Evolutionary conservation across 164 flowering plant genomes (phyloP).

Genomic region (Vitis amurensis): DNA sequence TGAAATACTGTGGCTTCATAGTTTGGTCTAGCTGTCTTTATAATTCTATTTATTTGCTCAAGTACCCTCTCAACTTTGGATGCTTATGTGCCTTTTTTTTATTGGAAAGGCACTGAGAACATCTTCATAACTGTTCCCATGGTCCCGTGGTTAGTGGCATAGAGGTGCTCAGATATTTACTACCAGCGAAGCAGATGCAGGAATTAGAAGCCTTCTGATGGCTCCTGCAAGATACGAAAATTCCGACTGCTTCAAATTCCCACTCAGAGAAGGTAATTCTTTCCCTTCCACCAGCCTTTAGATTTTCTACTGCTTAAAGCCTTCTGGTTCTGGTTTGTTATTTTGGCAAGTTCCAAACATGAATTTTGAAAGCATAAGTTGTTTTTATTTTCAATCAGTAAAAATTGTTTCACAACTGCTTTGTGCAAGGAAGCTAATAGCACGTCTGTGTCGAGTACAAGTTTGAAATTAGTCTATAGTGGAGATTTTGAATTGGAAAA

Average conservation of each 20-base stretch:
- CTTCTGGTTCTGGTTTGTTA: too few relatives aligned
- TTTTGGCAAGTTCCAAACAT: too few relatives aligned
- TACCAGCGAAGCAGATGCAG: slow-evolving; percentile 9
- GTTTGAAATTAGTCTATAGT: too few relatives aligned
- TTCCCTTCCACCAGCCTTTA: neutral
- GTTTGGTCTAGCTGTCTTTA: neutral
- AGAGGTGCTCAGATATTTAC: slow-evolving; percentile 13
- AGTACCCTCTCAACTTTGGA: neutral
- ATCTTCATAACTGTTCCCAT: slow-evolving; percentile 10
- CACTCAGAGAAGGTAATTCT: slow-evolving; percentile 24
- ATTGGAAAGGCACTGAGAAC: slow-evolving; percentile 11
- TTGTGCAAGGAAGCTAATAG: too few relatives aligned
- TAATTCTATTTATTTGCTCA: neutral
- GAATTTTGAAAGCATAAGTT: too few relatives aligned
- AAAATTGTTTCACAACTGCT: too few relatives aligned
- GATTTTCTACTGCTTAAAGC: too few relatives aligned
- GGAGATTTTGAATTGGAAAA: too few relatives aligned
- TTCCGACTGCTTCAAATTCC: slow-evolving; percentile 14
- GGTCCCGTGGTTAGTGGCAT: neutral
- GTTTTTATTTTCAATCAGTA: too few relatives aligned
- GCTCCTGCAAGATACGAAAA: slow-evolving; percentile 14
- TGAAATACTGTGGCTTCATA: too few relatives aligned
- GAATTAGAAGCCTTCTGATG: slow-evolving; percentile 8
- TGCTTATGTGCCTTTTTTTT: neutral
- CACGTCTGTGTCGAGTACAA: too few relatives aligned